A percentile compares a stretch with the other conserved stretches of the same genome.
Evolutionary conservation across 2,329 filamentous ascomycete species (phyloP).

Genomic region (Exutisphaerella laricina): DNA sequence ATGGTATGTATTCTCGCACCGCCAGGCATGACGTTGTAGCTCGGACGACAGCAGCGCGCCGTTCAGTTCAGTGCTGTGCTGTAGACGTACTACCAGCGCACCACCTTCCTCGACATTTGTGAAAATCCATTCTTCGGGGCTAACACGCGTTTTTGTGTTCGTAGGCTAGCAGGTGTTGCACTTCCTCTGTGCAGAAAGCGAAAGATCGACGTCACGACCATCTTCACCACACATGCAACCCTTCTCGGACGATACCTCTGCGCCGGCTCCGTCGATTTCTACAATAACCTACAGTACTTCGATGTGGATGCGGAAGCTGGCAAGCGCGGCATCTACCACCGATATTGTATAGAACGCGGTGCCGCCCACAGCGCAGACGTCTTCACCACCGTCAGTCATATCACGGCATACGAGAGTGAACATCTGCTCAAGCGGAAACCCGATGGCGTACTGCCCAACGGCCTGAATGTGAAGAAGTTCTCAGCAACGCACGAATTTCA

Average conservation of each 20-base stretch:
- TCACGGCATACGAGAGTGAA: slow-evolving; percentile 97
- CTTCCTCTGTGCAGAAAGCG: slow-evolving; percentile 88
- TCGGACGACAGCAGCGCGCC: too few relatives aligned
- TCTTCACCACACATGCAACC: slow-evolving; percentile 97
- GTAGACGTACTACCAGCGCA: too few relatives aligned
- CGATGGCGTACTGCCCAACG: slow-evolving; percentile 92
- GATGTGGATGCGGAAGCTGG: slow-evolving; percentile 95
- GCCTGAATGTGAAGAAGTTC: slow-evolving; percentile 97
- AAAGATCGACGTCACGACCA: slow-evolving; percentile 92
- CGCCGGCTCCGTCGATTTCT: slow-evolving; percentile 96
- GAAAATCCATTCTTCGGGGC: too few relatives aligned
- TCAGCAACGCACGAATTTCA: slow-evolving; percentile 98
- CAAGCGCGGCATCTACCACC: slow-evolving; percentile 96
- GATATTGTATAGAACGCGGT: slow-evolving; percentile 95
- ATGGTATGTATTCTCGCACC: too few relatives aligned
- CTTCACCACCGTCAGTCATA: slow-evolving; percentile 97
- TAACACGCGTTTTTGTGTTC: too few relatives aligned
- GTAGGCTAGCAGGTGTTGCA: slow-evolving; percentile 87
- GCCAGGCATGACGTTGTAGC: too few relatives aligned
- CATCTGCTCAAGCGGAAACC: slow-evolving; percentile 96
- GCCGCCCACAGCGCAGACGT: slow-evolving; percentile 90
- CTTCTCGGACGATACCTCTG: slow-evolving; percentile 93
- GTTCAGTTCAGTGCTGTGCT: too few relatives aligned
- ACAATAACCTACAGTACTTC: slow-evolving; percentile 97
- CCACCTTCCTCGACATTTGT: too few relatives aligned